Evolutionary conservation across 495 filamentous ascomycete species (phyloP), one percentile per base, ranked within the genome.

Genomic region (Penicillium canescens): DNA sequence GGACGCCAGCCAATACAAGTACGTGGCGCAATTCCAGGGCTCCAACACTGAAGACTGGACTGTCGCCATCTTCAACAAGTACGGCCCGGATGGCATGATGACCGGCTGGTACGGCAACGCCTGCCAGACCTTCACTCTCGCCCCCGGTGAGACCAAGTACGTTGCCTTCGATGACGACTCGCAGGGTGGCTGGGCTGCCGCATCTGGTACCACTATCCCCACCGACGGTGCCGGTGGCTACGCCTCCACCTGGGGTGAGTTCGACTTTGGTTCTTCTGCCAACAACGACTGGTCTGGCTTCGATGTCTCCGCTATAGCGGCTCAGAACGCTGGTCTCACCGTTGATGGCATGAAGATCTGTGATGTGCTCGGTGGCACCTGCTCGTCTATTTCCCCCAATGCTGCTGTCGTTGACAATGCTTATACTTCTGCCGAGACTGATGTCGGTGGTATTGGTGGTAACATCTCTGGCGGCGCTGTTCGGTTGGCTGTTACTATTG

Each of bases 61-160:
- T 38, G 64, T 81, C 51, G 69, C 65, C 56, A 63, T 82, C 69
- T 83, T 77, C 75, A 79, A 82, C 71, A 83, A 82, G 71, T 69
- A 65, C 44, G 73, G 71, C 40, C 50, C 62, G 4, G 69, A 75
- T 31, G 71, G 68, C 31, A 48, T 55, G n/a, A 62, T 75, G 57
- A 49, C 64, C 44, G 70, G 77, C 45, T 79, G 68, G 59, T 76
- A 69, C 50, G 69, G 67, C 46, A 56, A 69, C 38, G 67, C 73
- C 43, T 68, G 66, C 31, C 52, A 77, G 33, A 73, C 57, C 33
- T 70, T 82, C 56, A 64, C 67, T 26, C 67, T 83, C 36, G 42
- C 65, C 41, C 42, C 75, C 33, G 76, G 76, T 13, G 67, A 66
- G 31, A 73, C 72, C 35, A 64, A 57, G 36, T 75, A 75, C 59